Conservation (phyloP, 2,329 filamentous ascomycete genomes). For the Epichloe gansuensis region DNA sequence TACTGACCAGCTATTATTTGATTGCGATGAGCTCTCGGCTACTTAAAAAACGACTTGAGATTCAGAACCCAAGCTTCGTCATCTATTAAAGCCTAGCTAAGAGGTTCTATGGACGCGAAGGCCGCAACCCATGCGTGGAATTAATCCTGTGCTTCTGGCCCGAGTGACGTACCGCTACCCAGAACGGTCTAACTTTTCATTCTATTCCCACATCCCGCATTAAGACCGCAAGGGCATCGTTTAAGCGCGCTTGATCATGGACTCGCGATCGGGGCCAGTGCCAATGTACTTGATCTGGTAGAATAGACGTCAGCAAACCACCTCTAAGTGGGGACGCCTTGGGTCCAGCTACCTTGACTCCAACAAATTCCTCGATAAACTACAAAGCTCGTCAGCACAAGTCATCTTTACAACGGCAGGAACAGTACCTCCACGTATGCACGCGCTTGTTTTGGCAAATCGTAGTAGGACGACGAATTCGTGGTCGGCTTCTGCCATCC, state of each 20-base stretch:
- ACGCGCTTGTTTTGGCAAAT: conserved; percentile 50
- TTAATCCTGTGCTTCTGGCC: too few relatives aligned
- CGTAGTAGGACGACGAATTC: conserved; percentile 43
- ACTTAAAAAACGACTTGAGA: too few relatives aligned
- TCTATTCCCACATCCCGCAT: neutral
- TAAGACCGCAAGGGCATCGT: neutral
- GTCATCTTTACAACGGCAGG: neutral
- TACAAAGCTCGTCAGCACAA: conserved; percentile 9
- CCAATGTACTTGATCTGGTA: conserved; percentile 43
- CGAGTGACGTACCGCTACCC: too few relatives aligned
- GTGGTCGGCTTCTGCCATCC: conserved; percentile 58
- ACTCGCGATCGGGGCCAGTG: conserved; percentile 51
- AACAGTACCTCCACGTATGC: conserved; percentile 43
- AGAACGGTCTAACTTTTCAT: too few relatives aligned
- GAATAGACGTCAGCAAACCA: conserved; percentile 13
- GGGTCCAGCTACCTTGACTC: conserved; percentile 21
- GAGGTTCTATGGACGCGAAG: too few relatives aligned
- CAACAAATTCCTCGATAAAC: conserved; percentile 30
- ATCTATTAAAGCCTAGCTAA: too few relatives aligned
- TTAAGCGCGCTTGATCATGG: conserved; percentile 37
- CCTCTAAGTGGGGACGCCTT: conserved; percentile 6
- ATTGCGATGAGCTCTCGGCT: too few relatives aligned
- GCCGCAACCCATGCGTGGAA: too few relatives aligned
- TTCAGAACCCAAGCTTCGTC: too few relatives aligned
- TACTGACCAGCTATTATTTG: too few relatives aligned